phyloP scores from a whole-genome alignment of 257 asterid species.

The Jasminum sambac region DNA sequence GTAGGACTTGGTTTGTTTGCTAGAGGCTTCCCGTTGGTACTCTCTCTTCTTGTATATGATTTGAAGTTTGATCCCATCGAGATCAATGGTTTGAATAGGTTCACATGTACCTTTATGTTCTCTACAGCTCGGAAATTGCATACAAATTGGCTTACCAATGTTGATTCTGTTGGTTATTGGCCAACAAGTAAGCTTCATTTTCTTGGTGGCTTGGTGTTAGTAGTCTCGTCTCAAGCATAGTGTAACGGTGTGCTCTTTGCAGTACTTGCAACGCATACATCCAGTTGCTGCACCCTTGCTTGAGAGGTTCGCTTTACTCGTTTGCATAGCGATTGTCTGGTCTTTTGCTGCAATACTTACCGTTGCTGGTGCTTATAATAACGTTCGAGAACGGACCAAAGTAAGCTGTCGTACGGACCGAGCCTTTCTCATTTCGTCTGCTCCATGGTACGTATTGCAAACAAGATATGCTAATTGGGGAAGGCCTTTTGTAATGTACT shows the following conservation, averaged over 20 bases:
- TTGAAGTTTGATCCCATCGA: slow-evolving; percentile 7
- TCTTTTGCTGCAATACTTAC: slow-evolving; percentile 98
- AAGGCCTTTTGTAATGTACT: neutral
- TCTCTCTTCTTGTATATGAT: slow-evolving; percentile 3
- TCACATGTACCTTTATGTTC: slow-evolving; percentile 20
- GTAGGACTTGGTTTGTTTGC: slow-evolving; percentile 88
- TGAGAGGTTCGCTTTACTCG: slow-evolving; percentile 89
- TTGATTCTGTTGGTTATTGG: slow-evolving; percentile 68
- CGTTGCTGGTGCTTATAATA: slow-evolving; percentile 92
- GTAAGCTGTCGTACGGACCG: slow-evolving; percentile 84
- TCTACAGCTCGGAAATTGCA: slow-evolving; percentile 78
- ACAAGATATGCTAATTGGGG: neutral
- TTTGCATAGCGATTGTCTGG: slow-evolving; percentile 72
- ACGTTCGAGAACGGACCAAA: slow-evolving; percentile 56
- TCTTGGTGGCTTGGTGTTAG: slow-evolving; percentile 1
- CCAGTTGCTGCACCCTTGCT: slow-evolving; percentile 54
- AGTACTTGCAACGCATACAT: slow-evolving; percentile 82
- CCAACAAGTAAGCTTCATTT: slow-evolving; percentile 68
- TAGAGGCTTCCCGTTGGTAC: slow-evolving; percentile 89
- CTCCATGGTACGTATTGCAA: slow-evolving; percentile 69
- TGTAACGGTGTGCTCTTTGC: slow-evolving; percentile 25
- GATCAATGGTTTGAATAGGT: slow-evolving; percentile 12
- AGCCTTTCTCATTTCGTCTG: slow-evolving; percentile 69
- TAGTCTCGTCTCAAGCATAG: neutral
- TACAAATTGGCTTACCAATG: slow-evolving; percentile 89